Base-by-base conservation (phyloP, 164 flowering plant species). In the Aristolochia contorta region DNA sequence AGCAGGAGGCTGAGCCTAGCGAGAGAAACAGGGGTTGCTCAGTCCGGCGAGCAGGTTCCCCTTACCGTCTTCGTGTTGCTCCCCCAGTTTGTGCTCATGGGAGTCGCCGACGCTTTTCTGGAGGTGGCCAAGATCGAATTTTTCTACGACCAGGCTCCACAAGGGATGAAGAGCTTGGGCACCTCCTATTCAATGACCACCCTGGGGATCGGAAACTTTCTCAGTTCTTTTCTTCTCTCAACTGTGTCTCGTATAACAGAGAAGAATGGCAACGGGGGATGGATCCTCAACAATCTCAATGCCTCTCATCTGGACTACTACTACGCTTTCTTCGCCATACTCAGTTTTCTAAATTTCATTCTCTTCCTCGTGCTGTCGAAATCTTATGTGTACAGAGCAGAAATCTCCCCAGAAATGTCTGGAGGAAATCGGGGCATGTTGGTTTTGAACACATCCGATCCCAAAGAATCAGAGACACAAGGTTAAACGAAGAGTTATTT, bases 341-440 rank as follows among this genome's bases (percentile, higher is more conserved):
- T 83, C 2, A 85, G 68, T 59, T n/a, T 73, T n/a, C 13, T 81
- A 16, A 85, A 83, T 65, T 72, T 83, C 56, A 21, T 80, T 4
- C 73, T 76, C 69, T 85, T 85, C 71, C 21, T 83, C 41, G 64
- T 75, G 24, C 75, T 81, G 19, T 43, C 61, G 13, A 78, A 63
- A 74, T 69, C 64, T 16, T 85, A 83, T 54, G 77, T 81, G 0
- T 83, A 85, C 62, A 81, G 70, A 59, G 82, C 77, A 6, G 86
- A 83, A 49, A 72, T 75, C 30, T 68, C 79, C 2, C 77, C 61
- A 4, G 37, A 64, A 33, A 24, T 57, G 59, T 45, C 57, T 25
- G 15, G 41, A 2, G 66, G 48, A 46, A 32, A 63, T 49, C 48
- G 19, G 22, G 43, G 22, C 15, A 33, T 52, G 57, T 52, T 43